A percentile compares a stretch with the other conserved stretches of the same genome.
phyloP scores from a whole-genome alignment of 2,329 filamentous ascomycete genomes.

The Hortaea werneckii region DNA sequence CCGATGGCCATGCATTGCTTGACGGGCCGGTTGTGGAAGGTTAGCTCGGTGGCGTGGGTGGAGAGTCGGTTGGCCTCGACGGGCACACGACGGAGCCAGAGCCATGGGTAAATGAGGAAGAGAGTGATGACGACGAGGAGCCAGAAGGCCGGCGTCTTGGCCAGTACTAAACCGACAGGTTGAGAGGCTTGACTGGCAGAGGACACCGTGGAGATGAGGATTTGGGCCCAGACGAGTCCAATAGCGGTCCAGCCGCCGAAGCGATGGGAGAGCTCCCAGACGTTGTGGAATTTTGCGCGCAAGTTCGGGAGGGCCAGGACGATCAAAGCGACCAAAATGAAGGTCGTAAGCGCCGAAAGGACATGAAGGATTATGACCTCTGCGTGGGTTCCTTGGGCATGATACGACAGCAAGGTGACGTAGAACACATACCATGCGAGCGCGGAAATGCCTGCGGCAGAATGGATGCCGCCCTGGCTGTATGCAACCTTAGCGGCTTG shows the following conservation, averaged over 20 bases:
- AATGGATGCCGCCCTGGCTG: constrained; percentile 32
- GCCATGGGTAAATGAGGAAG: constrained; percentile 63
- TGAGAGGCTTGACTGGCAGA: constrained; percentile 12
- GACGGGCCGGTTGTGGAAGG: constrained; percentile 53
- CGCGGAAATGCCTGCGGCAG: constrained; percentile 27
- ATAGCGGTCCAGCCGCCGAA: constrained; percentile 63
- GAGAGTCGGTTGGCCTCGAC: constrained; percentile 61
- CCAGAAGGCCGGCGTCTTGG: constrained; percentile 51
- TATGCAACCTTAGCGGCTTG: constrained; percentile 30
- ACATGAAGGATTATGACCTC: constrained; percentile 3
- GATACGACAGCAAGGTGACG: constrained; percentile 21
- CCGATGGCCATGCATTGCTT: constrained; percentile 29
- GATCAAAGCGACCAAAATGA: constrained; percentile 51
- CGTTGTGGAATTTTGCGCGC: constrained; percentile 53
- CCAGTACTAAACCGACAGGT: constrained; percentile 22
- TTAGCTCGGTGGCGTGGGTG: constrained; percentile 59
- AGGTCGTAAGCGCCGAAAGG: constrained; percentile 45
- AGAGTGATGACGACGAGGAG: constrained; percentile 54
- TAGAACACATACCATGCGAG: constrained; percentile 37
- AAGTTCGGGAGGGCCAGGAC: constrained; percentile 54
- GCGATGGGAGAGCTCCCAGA: constrained; percentile 61
- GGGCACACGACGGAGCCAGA: constrained; percentile 56
- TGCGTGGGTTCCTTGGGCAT: constrained; percentile 10
- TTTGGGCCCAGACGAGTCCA: constrained; percentile 54
- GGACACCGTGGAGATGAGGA: constrained; percentile 42